Conservation (phyloP, 495 filamentous ascomycete genomes). For the Talaromyces stipitatus region DNA sequence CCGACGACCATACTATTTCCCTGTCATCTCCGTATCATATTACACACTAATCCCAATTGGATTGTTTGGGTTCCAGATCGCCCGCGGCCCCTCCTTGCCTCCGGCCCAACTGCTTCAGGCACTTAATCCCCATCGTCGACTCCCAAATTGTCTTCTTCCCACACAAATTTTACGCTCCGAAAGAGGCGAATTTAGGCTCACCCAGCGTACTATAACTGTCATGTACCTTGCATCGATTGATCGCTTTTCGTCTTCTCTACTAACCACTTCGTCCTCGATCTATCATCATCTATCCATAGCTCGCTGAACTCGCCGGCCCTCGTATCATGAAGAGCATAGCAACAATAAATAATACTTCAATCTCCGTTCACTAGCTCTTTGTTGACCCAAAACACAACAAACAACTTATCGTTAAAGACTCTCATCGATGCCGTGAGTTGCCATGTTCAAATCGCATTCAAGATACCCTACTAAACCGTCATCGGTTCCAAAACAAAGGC, state of each 20-base stretch:
- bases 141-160: neutral
- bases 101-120: neutral
- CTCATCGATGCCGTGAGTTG: conserved; percentile 11
- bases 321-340: neutral
- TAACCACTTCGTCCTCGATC: neutral
- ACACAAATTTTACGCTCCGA: neutral
- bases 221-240: neutral
- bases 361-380: neutral
- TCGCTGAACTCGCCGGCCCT: neutral
- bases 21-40: neutral
- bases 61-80: neutral
- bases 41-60: neutral
- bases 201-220: neutral
- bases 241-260: conserved; percentile 1
- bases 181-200: neutral
- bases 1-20: neutral
- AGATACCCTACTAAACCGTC: conserved; percentile 7
- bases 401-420: neutral
- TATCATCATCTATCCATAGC: neutral
- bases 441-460: neutral
- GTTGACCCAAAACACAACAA: neutral
- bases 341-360: neutral
- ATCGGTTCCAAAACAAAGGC: conserved; percentile 20
- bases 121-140: neutral
- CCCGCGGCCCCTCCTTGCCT: neutral